These are phyloP conservation scores for Thermomucor indicae-seudaticae DNA, from an alignment of 371 early-diverging fungal species.

Conservation along the genomic window DNA sequence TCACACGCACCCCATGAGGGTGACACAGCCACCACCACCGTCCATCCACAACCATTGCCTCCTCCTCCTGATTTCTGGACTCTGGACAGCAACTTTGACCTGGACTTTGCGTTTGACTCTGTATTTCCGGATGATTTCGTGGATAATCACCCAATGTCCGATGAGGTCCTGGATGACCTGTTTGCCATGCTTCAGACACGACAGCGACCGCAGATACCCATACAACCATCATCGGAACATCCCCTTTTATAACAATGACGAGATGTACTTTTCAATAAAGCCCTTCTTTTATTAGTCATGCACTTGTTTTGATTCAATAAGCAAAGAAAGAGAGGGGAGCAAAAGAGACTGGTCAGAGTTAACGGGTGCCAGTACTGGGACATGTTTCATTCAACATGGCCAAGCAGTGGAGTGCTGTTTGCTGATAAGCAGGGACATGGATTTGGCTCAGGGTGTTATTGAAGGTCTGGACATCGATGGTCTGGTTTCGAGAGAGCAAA, in stretches of 20 bases:
- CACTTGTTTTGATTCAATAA: not conserved
- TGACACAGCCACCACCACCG: not conserved
- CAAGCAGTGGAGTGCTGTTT: not conserved
- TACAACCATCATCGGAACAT: too few species aligned
- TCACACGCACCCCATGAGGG: not conserved
- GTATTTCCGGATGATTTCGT: constrained; percentile 32
- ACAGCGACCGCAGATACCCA: constrained; percentile 22
- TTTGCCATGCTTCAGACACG: constrained; percentile 25
- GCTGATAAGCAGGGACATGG: too few species aligned
- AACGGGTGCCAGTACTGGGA: not conserved
- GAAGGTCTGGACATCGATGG: not conserved
- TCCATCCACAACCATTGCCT: not conserved
- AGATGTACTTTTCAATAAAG: not conserved
- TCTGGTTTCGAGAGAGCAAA: not conserved
- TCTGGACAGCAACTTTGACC: constrained; percentile 9
- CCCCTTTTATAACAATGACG: too few species aligned
- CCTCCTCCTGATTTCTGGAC: constrained; percentile 7
- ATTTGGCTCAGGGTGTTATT: not conserved
- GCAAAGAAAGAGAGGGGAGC: not conserved
- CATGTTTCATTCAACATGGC: not conserved
- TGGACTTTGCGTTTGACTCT: constrained; percentile 24
- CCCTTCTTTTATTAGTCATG: not conserved
- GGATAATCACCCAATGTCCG: constrained; percentile 6
- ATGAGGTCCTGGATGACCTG: constrained; percentile 22
- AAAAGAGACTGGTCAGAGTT: not conserved